Conservation (phyloP, 495 filamentous ascomycete genomes). For the Talaromyces liani region DNA sequence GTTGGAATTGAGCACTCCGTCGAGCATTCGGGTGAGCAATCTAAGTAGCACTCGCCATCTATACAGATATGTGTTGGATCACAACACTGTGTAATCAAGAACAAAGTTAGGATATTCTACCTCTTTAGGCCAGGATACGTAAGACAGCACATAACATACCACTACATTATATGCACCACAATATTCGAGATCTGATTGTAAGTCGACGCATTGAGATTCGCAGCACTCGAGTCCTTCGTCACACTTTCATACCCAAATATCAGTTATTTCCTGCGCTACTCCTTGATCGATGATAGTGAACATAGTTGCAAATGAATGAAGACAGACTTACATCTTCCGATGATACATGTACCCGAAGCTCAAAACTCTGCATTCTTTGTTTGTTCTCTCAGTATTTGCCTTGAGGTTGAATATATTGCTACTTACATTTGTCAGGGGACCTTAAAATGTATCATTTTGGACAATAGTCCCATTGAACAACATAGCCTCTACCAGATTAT, state of each 20-base stretch:
- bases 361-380: no score
- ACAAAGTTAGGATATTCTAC: neutral
- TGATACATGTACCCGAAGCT: no score
- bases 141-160: neutral
- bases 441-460: no score
- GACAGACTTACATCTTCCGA: no score
- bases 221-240: neutral
- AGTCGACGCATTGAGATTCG: neutral
- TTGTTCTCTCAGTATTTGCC: no score
- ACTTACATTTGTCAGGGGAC: no score
- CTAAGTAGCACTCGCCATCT: neutral
- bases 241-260: neutral
- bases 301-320: no score
- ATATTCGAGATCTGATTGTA: neutral
- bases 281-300: no score
- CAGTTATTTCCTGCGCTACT: no score
- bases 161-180: neutral
- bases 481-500: no score
- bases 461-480: no score
- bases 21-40: neutral
- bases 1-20: neutral
- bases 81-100: neutral
- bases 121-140: neutral
- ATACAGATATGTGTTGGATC: neutral
- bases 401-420: no score